phyloP scores from a whole-genome alignment of 2,329 filamentous ascomycete species.

The Sporothrix sp. region DNA sequence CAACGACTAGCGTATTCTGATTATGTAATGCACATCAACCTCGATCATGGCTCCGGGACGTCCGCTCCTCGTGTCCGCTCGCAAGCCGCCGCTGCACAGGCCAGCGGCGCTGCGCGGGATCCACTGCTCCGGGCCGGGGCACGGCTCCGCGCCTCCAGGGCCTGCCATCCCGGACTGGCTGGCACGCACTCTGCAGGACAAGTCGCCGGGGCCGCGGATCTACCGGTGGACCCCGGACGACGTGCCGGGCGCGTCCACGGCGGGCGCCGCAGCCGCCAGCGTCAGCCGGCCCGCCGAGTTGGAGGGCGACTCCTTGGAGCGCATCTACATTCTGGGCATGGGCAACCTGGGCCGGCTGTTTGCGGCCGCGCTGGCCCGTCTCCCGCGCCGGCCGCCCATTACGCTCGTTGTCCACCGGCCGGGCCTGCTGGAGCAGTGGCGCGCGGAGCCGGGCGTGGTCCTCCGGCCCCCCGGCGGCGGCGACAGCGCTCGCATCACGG shows the following conservation, averaged over 20 bases:
- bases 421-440: conserved; percentile 41
- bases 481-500: conserved; percentile 20
- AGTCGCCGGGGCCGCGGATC: conserved; percentile 6
- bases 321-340: conserved; percentile 68
- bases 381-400: conserved; percentile 55
- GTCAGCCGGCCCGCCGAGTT: not conserved
- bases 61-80: too few relatives aligned
- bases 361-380: conserved; percentile 58
- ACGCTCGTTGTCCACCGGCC: conserved; percentile 68
- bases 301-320: conserved; percentile 20
- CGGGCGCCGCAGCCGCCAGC: not conserved
- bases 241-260: not conserved
- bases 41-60: not conserved
- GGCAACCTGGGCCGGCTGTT: conserved; percentile 76
- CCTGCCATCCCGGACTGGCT: conserved; percentile 14
- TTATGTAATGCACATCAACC: too few relatives aligned
- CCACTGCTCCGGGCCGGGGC: not conserved
- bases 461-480: conserved; percentile 22
- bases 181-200: not conserved
- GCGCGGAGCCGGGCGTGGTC: conserved; percentile 34
- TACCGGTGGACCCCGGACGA: conserved; percentile 14
- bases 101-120: not conserved
- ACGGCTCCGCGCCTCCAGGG: not conserved
- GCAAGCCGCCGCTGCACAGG: not conserved
- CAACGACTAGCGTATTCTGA: too few relatives aligned